phyloP scores from a whole-genome alignment of 805 yeast genomes.

The Saturnispora sanitii region DNA sequence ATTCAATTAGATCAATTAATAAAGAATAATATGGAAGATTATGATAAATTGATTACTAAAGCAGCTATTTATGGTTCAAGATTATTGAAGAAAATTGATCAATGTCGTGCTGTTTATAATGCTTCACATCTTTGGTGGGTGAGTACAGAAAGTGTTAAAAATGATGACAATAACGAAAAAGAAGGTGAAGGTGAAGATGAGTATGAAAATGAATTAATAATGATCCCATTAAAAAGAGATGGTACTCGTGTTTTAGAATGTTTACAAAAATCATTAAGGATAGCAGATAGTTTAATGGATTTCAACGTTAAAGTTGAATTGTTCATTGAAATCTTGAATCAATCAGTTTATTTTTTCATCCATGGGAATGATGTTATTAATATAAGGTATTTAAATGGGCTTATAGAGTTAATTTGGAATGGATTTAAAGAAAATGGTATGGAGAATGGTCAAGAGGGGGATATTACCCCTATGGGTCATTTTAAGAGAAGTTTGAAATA shows the following conservation, averaged over 20 bases:
- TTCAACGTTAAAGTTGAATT: constrained; percentile 61
- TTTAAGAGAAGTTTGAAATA: constrained; percentile 67
- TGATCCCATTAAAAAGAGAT: constrained; percentile 28
- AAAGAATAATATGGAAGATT: constrained; percentile 42
- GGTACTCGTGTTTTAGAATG: constrained; percentile 81
- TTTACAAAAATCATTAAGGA: constrained; percentile 75
- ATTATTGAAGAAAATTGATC: constrained; percentile 84
- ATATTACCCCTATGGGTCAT: constrained; percentile 27
- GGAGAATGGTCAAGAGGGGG: constrained; percentile 14
- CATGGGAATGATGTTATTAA: constrained; percentile 69
- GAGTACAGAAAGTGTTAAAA: constrained; percentile 40
- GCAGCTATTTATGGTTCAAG: constrained; percentile 83
- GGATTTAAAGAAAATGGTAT: constrained; percentile 40
- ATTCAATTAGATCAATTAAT: constrained; percentile 34
- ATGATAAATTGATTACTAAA: constrained; percentile 74
- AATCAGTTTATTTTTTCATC: constrained; percentile 75
- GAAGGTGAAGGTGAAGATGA: constrained; percentile 21
- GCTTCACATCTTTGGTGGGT: constrained; percentile 96
- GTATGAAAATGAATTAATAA: constrained; percentile 23
- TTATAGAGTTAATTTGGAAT: constrained; percentile 71
- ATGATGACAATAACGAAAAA: constrained; percentile 22
- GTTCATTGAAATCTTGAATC: constrained; percentile 81
- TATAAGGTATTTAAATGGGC: constrained; percentile 69
- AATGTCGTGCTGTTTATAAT: constrained; percentile 79
- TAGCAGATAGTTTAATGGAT: constrained; percentile 93